These are phyloP conservation scores for Petrea volubilis DNA, from an alignment of 257 asterid genomes.

Conservation along the genomic window DNA sequence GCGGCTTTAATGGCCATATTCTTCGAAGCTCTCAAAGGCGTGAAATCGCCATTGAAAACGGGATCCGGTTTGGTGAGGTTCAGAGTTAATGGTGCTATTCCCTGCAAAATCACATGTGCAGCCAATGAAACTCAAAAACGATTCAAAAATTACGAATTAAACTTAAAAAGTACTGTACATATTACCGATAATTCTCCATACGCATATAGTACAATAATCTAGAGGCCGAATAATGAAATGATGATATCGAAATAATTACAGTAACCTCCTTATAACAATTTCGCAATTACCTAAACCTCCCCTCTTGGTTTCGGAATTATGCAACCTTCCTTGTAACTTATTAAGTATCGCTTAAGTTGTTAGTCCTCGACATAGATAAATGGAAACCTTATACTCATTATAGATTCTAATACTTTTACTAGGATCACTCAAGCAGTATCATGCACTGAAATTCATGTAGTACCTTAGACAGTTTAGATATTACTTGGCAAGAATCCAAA, in stretches of 20 bases:
- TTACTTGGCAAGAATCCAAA: background rate
- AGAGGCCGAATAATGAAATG: too few relatives aligned
- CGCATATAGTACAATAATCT: background rate
- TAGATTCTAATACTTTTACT: background rate
- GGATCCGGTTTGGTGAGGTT: conserved; percentile 79
- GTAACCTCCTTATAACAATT: too few relatives aligned
- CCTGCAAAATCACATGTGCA: conserved; percentile 51
- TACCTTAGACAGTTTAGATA: background rate
- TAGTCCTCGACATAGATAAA: too few relatives aligned
- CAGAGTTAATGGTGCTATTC: conserved; percentile 76
- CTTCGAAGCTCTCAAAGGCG: conserved; percentile 77
- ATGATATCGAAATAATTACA: too few relatives aligned
- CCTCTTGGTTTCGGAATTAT: too few relatives aligned
- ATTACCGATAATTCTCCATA: background rate
- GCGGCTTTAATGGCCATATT: conserved; percentile 71
- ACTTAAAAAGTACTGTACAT: background rate
- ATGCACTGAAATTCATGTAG: background rate
- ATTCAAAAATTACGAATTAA: background rate
- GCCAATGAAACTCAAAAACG: background rate
- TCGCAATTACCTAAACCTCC: too few relatives aligned
- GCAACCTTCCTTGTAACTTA: too few relatives aligned
- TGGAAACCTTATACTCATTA: background rate
- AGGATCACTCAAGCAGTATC: background rate
- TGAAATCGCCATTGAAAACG: conserved; percentile 56
- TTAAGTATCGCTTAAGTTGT: background rate